Percentiles rank a stretch among this genome's conserved stretches.
These are phyloP conservation scores for Cnidoscolus chayamansa DNA, from an alignment of 441 rosid species.

Conservation along the genomic window DNA sequence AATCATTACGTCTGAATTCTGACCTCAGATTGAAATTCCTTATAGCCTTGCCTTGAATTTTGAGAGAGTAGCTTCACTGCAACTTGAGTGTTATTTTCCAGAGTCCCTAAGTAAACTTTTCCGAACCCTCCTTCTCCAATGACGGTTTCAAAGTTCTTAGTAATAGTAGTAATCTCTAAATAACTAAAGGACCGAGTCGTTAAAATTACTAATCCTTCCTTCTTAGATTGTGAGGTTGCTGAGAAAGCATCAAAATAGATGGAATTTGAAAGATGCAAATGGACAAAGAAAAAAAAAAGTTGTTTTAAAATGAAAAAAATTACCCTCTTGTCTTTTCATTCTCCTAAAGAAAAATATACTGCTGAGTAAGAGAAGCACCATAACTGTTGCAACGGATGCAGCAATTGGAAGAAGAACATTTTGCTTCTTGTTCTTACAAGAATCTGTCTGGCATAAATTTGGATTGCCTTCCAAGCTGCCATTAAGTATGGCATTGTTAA, in stretches of 20 bases:
- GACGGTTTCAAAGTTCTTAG: slow-evolving; percentile 29
- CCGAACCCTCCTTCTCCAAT: slow-evolving; percentile 53
- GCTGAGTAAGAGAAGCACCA: neutral
- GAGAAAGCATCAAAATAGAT: neutral
- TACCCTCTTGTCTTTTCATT: neutral
- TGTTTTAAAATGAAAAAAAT: neutral
- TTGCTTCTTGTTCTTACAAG: neutral
- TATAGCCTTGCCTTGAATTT: slow-evolving; percentile 42
- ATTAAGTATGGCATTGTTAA: too few species aligned
- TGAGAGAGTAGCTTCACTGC: slow-evolving; percentile 43
- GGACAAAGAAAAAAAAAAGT: too few species aligned
- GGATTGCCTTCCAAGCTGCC: neutral
- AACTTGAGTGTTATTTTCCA: slow-evolving; percentile 35
- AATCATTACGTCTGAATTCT: neutral
- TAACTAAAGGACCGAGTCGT: slow-evolving; percentile 30
- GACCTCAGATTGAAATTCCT: slow-evolving; percentile 50
- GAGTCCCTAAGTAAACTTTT: slow-evolving; percentile 35
- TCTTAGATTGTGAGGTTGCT: neutral
- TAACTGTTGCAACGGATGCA: neutral
- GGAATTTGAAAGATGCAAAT: neutral
- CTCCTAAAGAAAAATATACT: neutral
- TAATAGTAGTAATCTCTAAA: slow-evolving; percentile 32
- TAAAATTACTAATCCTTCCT: slow-evolving; percentile 5
- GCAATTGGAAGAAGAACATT: neutral
- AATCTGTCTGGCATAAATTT: neutral